These are phyloP conservation scores for Zelonia costaricensis DNA, from an alignment of 208 protist genomes.

Conservation along the genomic window DNA sequence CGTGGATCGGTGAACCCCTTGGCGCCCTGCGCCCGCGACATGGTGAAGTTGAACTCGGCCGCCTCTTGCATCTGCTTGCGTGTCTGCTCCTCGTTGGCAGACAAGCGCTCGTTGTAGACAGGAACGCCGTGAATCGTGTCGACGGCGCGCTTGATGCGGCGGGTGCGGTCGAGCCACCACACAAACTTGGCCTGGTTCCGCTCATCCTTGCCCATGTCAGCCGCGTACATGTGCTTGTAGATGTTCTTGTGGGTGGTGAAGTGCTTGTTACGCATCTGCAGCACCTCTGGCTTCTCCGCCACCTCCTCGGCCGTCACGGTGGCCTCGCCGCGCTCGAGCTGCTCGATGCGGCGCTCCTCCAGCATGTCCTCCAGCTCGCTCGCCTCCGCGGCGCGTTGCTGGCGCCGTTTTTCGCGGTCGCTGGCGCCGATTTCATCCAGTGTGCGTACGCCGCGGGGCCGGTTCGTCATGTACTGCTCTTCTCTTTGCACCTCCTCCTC, in stretches of 20 bases:
- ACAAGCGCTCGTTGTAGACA: constrained; percentile 83
- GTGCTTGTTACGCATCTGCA: constrained; percentile 44
- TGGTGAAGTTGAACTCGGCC: constrained; percentile 78
- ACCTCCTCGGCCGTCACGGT: constrained; percentile 55
- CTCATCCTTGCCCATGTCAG: constrained; percentile 71
- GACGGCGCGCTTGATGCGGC: constrained; percentile 74
- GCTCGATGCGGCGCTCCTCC: constrained; percentile 70
- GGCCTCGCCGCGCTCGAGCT: constrained; percentile 67
- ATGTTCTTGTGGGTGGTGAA: constrained; percentile 36
- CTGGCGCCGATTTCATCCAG: constrained; percentile 82
- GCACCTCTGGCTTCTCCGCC: constrained; percentile 48
- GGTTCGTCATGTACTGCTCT: constrained; percentile 81
- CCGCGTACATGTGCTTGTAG: constrained; percentile 71
- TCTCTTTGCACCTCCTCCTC: constrained; percentile 77
- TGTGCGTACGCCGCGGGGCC: constrained; percentile 66
- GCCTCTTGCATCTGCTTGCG: constrained; percentile 86
- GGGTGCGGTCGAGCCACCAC: constrained; percentile 83
- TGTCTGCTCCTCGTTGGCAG: constrained; percentile 82
- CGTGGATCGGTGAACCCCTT: constrained; percentile 86
- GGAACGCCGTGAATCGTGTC: constrained; percentile 85
- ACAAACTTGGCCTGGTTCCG: constrained; percentile 64
- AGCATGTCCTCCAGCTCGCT: constrained; percentile 81
- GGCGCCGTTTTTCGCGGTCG: constrained; percentile 54
- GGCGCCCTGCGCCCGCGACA: constrained; percentile 65
- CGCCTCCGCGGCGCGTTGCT: constrained; percentile 35